Conservation (phyloP, 2,329 filamentous ascomycete genomes). For the Aspergillus sp. region DNA sequence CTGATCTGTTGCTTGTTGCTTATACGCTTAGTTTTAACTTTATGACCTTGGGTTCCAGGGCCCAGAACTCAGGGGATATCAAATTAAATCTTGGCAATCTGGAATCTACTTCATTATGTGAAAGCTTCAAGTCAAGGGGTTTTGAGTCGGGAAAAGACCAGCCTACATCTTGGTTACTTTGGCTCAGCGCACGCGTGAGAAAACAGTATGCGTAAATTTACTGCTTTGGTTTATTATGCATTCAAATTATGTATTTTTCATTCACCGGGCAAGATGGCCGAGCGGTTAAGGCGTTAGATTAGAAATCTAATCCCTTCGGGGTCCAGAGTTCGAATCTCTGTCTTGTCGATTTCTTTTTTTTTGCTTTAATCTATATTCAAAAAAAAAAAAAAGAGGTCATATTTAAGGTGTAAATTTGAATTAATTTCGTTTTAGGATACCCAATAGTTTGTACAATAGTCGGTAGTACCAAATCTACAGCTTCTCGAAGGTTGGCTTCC, state of each 20-base stretch:
- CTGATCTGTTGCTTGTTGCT: background rate
- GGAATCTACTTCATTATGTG: too few species aligned
- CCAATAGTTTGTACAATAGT: background rate
- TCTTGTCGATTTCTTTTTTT: conserved; percentile 9
- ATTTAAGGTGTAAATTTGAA: background rate
- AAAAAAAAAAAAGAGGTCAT: too few species aligned
- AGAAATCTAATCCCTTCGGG: conserved; percentile 15
- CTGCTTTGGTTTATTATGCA: background rate
- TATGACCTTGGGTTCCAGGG: background rate
- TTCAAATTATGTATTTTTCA: background rate
- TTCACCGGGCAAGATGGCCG: conserved; percentile 10
- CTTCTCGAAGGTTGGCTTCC: conserved; percentile 80
- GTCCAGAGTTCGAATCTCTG: conserved; percentile 17
- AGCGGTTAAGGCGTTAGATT: conserved; percentile 17
- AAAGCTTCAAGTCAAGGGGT: too few species aligned
- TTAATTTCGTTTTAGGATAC: background rate
- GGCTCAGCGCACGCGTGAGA: too few species aligned
- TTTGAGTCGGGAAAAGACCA: too few species aligned
- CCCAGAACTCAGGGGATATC: too few species aligned
- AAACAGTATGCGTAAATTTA: background rate
- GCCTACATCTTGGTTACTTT: too few species aligned
- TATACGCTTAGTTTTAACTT: background rate
- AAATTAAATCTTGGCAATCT: too few species aligned
- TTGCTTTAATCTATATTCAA: background rate
- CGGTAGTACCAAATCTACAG: conserved; percentile 49